Percentiles rank a stretch among this genome's conserved stretches.
These are phyloP conservation scores for Luffa aegyptiaca DNA, from an alignment of 306 rosid species.

Conservation along the genomic window DNA sequence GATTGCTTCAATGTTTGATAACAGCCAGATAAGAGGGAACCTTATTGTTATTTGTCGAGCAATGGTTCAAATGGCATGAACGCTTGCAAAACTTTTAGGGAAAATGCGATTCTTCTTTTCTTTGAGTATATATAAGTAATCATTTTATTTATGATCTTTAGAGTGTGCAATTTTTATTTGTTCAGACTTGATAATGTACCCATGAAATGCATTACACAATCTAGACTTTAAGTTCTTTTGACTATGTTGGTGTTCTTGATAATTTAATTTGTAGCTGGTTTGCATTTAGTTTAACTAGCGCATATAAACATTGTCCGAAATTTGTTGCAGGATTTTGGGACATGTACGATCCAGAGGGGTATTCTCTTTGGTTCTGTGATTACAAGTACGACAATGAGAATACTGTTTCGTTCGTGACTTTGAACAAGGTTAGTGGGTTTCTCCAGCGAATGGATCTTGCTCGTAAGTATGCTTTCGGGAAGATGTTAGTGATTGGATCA, in stretches of 20 bases:
- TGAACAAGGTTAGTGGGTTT: slow-evolving; percentile 1
- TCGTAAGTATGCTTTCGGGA: neutral
- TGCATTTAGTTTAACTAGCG: slow-evolving; percentile 38
- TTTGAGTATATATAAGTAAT: neutral
- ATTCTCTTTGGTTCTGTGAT: slow-evolving; percentile 5
- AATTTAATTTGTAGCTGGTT: slow-evolving; percentile 15
- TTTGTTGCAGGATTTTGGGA: slow-evolving; percentile 24
- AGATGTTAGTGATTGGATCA: slow-evolving; percentile 3
- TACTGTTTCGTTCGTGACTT: neutral
- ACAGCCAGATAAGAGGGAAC: neutral
- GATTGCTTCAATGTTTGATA: slow-evolving; percentile 12
- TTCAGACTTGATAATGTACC: neutral
- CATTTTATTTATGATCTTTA: neutral
- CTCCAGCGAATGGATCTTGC: slow-evolving; percentile 6
- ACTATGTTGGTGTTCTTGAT: neutral
- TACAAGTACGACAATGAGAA: slow-evolving; percentile 1
- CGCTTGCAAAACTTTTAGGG: neutral
- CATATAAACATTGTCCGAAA: slow-evolving; percentile 53
- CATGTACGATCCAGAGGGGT: slow-evolving; percentile 4
- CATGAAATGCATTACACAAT: neutral
- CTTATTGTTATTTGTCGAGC: neutral
- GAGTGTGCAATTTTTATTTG: neutral
- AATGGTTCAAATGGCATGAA: neutral
- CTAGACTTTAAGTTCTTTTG: neutral
- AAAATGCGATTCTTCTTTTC: neutral